These are phyloP conservation scores for Claviceps monticola DNA, from an alignment of 2,329 filamentous ascomycete genomes.

Conservation along the genomic window DNA sequence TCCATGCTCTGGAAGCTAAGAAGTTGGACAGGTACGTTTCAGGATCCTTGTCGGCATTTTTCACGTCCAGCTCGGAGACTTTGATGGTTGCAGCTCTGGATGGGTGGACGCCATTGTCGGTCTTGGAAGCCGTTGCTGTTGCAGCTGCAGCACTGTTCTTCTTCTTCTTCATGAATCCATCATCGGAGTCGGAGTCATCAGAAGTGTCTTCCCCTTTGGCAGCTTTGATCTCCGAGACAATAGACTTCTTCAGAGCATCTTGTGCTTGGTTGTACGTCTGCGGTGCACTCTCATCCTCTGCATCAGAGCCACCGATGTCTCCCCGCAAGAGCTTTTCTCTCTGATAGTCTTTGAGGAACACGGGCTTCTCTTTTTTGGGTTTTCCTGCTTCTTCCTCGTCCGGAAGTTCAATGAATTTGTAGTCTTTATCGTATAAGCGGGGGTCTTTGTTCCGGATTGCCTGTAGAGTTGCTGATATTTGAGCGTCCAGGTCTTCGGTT, in stretches of 20 bases:
- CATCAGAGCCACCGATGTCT: constrained; percentile 42
- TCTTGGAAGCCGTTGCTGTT: constrained; percentile 12
- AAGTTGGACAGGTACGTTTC: constrained; percentile 93
- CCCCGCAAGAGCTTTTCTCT: constrained; percentile 75
- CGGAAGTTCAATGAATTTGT: constrained; percentile 63
- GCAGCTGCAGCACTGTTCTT: constrained; percentile 22
- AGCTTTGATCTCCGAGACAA: constrained; percentile 70
- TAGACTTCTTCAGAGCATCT: constrained; percentile 61
- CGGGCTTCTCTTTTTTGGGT: constrained; percentile 63
- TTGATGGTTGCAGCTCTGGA: constrained; percentile 34
- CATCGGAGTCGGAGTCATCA: constrained; percentile 46
- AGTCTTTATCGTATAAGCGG: constrained; percentile 68
- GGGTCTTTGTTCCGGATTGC: constrained; percentile 88
- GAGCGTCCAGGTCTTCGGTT: constrained; percentile 70
- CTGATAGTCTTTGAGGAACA: constrained; percentile 83
- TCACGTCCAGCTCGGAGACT: constrained; percentile 49
- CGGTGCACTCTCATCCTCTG: constrained; percentile 42
- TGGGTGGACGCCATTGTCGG: constrained; percentile 39
- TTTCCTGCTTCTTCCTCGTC: constrained; percentile 29
- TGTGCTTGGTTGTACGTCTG: constrained; percentile 82
- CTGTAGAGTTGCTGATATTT: constrained; percentile 75
- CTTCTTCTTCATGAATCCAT: constrained; percentile 60
- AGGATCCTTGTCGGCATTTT: constrained; percentile 72
- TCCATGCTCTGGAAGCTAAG: constrained; percentile 83
- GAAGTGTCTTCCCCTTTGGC: constrained; percentile 31